These are phyloP conservation scores for Gossypium lobatum DNA, from an alignment of 441 rosid species.

Conservation along the genomic window DNA sequence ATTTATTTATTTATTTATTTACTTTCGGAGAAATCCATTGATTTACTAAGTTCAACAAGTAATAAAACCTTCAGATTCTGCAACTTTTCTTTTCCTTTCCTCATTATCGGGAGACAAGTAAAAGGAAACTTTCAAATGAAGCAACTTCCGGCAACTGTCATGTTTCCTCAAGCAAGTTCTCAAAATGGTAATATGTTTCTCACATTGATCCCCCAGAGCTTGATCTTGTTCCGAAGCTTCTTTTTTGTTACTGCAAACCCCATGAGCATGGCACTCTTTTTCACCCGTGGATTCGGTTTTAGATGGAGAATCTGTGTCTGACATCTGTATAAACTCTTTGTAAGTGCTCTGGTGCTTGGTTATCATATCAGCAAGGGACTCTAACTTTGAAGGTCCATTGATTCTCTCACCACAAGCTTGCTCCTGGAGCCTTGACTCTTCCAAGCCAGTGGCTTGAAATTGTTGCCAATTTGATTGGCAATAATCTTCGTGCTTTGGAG, in stretches of 20 bases:
- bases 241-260: background rate
- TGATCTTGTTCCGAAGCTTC: conserved; percentile 6
- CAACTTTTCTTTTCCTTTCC: conserved; percentile 11
- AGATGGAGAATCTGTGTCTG: conserved; percentile 6
- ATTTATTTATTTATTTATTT: background rate
- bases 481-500: conserved; percentile 22
- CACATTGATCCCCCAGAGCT: conserved; percentile 6
- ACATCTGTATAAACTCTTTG: conserved; percentile 13
- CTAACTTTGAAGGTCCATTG: conserved; percentile 14
- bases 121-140: conserved; percentile 29
- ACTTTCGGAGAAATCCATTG: background rate
- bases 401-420: background rate
- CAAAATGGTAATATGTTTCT: conserved; percentile 8
- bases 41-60: conserved; percentile 6
- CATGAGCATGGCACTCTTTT: background rate
- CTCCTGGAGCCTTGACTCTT: conserved; percentile 8
- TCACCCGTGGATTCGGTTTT: background rate
- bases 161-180: conserved; percentile 36
- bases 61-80: conserved; percentile 10
- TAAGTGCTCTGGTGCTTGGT: conserved; percentile 4
- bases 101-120: conserved; percentile 17
- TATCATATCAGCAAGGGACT: conserved; percentile 23
- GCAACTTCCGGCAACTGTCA: conserved; percentile 24
- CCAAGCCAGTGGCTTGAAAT: conserved; percentile 17
- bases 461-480: conserved; percentile 9